Evolutionary conservation across 345 rosid species (phyloP), one percentile per base, ranked within the genome.

Genomic region (Citrus cavaleriei): DNA sequence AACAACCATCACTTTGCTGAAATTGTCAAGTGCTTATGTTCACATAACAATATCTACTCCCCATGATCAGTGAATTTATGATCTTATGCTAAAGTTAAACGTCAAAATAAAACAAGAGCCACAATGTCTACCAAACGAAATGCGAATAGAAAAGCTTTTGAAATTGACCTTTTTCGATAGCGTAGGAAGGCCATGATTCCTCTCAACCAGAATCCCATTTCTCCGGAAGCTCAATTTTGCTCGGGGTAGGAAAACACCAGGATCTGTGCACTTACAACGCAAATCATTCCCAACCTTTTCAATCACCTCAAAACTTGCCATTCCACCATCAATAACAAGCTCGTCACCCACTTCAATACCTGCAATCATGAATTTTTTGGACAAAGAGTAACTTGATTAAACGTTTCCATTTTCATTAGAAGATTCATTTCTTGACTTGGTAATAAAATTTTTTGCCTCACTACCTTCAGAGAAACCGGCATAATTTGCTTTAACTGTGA

Each of bases 211-310:
- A 78, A 83, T 88, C 64, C 92, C 96, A 65, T 87, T 80, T 82
- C 96, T 85, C 96, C 96, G 83, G 60, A 88, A 89, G 86, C 92
- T 90, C 79, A 90, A 84, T 81, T 92, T 92, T 19, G 96, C 96
- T 25, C 89, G 85, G 62, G 96, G 96, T 60, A 92, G 88, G 76
- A 92, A 84, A 19, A 90, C 78, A 73, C 96, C 92, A 51, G 92
- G 81, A 76, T 89, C 96, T 37, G 80, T 88, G 84, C 96, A 92
- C 84, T 83, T 85, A 60, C 96, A 92, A 25, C 79, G 83, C 85
- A 92, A 58, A 79, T 88, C 93, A 75, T 58, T 79, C 75, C 90
- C 92, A 82, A 81, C 77, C 64, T 82, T 92, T 79, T 92, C 93
- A 77, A 85, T 86, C 40, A 92, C 96, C 66, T 89, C 83, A 80